Base-by-base conservation (phyloP, 208 protist genomes). In the Angomonas ambiguus region DNA sequence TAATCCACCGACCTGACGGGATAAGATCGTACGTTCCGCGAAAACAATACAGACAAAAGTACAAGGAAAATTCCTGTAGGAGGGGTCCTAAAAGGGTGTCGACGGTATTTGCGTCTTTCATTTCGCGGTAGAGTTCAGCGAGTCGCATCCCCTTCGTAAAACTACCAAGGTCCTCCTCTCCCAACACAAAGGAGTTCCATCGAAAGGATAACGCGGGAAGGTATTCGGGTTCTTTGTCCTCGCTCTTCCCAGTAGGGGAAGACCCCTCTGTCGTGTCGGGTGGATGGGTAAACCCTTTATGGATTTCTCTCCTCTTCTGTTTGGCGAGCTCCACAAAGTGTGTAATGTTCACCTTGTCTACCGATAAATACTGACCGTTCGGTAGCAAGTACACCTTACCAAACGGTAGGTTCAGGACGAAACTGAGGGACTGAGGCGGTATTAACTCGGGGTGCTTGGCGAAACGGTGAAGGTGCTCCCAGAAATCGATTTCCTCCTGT, bases 21-120 rank as follows among this genome's bases (percentile, higher is more conserved):
- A 59, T 59, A 16, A 59, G 30, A 18, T 59, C 53, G 53, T 59
- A 59, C 25, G 10, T 32, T 11, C 53, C 53, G 53, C 30, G 53
- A 13, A n/a, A 16, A 34, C 27, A 30, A 28, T 11, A 25, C 6
- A 59, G 22, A 25, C 22, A 59, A 32, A 59, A 59, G 53, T 55
- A 55, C 24, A 55, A 27, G 49, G 8, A 25, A 6, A 55, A 10
- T 20, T 27, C 49, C 11, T 4, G 16, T 4, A 55, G 49, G 24
- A 55, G 49, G 24, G 24, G 49, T 8, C 24, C 49, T 55, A 27
- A 27, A 25, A 25, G 11, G 8, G 6, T 4, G 49, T 27, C 49
- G 24, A 55, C 8, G 35, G 35, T 41, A 13, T 41, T 5, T 5
- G 5, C 35, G 8, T 13, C 8, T 13, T 41, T 41, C 35, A 41